Evolutionary conservation across 2,329 filamentous ascomycete species (phyloP), one percentile per base, ranked within the genome.

Genomic region (Aureobasidium vineae): DNA sequence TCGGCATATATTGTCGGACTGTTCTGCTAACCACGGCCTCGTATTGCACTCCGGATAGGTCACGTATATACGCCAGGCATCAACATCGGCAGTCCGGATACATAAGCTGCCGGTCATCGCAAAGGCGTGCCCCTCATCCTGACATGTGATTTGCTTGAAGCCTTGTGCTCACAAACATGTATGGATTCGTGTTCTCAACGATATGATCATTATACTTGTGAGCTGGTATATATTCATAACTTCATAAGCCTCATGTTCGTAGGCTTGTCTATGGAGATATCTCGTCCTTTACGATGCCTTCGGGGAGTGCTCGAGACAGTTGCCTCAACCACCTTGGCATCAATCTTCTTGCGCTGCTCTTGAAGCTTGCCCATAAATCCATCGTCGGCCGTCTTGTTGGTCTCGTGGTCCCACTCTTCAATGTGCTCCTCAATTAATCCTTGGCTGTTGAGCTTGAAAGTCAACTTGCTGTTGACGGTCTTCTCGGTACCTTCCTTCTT

Each of bases 401-500:
- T 54, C 65, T 72, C 52, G 40, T 73, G 72, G 56, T 72, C 70
- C 72, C 72, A 73, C 50, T 73, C 72, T 63, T 73, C 72, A 64
- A 71, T 69, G 41, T 73, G 72, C 53, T 73, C 69, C 66, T 70
- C 60, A 19, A 73, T 72, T 59, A 71, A 53, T 3, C 71, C 72
- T 16, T 71, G 60, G 23, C 64, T 38, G 63, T 72, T 69, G 57
- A 72, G 41, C 66, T 70, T 67, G 59, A 73, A 64, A 15, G 71
- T 72, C 21, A 73, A 65, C 67, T 72, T 72, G 41, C 66, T 69
- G 40, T 72, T 72, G 49, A 73, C 36, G 11, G 70, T 72, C 67
- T 71, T 73, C 66, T 70, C 70, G 2, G 57, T 26, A n/a, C 65
- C 65, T 38, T 66, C 65, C 57, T 66, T 66, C 21, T 66, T 66